A percentile compares a stretch with the other conserved stretches of the same genome.
phyloP scores from a whole-genome alignment of 2,329 filamentous ascomycete genomes.

The Coniosporium tulheliwenetii region DNA sequence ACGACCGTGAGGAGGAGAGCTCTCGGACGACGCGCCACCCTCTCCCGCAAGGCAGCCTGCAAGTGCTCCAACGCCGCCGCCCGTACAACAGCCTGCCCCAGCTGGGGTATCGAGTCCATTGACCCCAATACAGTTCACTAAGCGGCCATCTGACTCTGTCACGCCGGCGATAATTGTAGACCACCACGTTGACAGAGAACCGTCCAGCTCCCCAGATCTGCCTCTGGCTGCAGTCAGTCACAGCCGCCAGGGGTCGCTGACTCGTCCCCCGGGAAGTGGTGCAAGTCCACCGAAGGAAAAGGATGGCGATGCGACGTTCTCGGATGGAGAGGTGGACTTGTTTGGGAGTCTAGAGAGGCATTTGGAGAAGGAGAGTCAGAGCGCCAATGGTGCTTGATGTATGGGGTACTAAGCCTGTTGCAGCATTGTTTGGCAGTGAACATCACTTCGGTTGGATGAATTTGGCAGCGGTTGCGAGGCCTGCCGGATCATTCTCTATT shows the following conservation, averaged over 20 bases:
- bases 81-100: conserved; percentile 1
- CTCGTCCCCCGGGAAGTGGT: not conserved
- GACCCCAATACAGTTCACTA: no score
- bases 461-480: no score
- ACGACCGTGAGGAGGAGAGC: conserved; percentile 8
- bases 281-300: no score
- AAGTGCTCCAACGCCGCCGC: conserved; percentile 1
- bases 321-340: conserved; percentile 27
- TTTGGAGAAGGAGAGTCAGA: conserved; percentile 12
- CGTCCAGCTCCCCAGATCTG: conserved; percentile 25
- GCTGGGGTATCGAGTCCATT: no score
- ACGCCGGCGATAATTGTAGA: no score
- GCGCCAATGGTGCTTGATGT: no score
- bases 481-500: no score
- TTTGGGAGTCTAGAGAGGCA: conserved; percentile 32
- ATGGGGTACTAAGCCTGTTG: no score
- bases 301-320: conserved; percentile 5
- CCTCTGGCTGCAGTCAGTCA: conserved; percentile 22
- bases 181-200: conserved; percentile 8
- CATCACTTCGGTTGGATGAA: no score
- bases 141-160: no score
- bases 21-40: not conserved
- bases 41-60: conserved; percentile 5
- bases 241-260: conserved; percentile 19
- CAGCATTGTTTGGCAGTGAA: no score